A percentile compares a stretch with the other conserved stretches of the same genome.
Conservation (phyloP, 768 basidiomycete species). For the Lactarius vividus region DNA sequence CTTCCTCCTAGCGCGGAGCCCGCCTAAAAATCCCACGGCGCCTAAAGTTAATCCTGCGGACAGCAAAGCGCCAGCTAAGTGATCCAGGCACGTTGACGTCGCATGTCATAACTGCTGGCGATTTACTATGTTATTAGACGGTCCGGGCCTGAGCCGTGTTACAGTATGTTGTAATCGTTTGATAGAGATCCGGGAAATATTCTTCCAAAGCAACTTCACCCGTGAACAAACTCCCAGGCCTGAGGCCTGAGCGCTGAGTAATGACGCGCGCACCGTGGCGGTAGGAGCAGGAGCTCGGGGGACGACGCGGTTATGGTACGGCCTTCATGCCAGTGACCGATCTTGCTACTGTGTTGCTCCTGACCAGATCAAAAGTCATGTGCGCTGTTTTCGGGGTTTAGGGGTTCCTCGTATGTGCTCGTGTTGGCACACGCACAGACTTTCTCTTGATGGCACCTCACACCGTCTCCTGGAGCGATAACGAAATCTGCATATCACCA, state of each 20-base stretch:
- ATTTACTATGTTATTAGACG: background rate
- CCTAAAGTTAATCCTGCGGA: background rate
- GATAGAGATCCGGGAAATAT: background rate
- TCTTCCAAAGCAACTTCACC: background rate
- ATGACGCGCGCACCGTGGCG: too few relatives aligned
- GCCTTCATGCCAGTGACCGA: background rate
- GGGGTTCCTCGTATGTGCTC: too few relatives aligned
- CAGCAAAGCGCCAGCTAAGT: background rate
- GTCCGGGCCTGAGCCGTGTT: background rate
- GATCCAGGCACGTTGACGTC: background rate
- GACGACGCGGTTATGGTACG: too few relatives aligned
- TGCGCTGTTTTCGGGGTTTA: too few relatives aligned
- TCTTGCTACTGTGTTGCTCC: too few relatives aligned
- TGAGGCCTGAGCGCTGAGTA: too few relatives aligned
- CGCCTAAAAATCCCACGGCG: background rate
- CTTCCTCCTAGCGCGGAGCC: background rate
- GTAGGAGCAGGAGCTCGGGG: too few relatives aligned
- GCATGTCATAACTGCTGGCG: background rate
- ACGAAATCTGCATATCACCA: background rate
- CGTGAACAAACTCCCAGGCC: background rate
- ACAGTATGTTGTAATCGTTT: background rate
- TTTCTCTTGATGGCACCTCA: conserved; percentile 6
- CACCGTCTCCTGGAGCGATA: background rate
- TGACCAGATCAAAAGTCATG: too few relatives aligned
- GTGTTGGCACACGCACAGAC: too few relatives aligned